Evolutionary conservation across 176 grass and related monocot species (phyloP).

Genomic region (Chloris gayana): DNA sequence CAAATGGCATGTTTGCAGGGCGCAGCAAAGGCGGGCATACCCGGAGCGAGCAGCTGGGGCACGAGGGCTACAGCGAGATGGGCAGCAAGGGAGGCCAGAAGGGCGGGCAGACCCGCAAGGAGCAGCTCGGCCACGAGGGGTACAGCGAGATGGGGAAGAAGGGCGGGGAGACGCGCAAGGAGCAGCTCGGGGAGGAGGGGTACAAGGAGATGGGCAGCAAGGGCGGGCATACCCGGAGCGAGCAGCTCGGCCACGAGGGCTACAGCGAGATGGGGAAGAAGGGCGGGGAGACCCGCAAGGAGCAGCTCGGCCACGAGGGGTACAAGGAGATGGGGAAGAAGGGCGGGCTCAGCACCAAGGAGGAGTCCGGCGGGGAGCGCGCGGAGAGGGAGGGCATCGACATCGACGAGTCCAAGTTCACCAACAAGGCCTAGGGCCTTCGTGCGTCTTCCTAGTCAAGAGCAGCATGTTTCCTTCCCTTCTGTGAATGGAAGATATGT

Average conservation of each 20-base stretch:
- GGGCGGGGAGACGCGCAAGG: conserved; percentile 51
- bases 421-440: conserved; percentile 11
- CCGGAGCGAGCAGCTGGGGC: background rate
- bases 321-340: conserved; percentile 63
- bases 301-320: conserved; percentile 40
- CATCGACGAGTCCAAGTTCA: conserved; percentile 66
- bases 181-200: conserved; percentile 51
- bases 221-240: background rate
- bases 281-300: background rate
- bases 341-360: conserved; percentile 56
- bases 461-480: background rate
- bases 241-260: conserved; percentile 20
- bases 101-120: background rate
- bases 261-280: background rate
- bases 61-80: background rate
- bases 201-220: conserved; percentile 23
- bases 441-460: no score
- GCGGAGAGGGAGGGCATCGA: conserved; percentile 47
- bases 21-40: conserved; percentile 52
- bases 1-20: conserved; percentile 8
- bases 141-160: conserved; percentile 60
- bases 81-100: background rate
- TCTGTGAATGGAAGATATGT: background rate
- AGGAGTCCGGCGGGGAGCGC: conserved; percentile 58
- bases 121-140: conserved; percentile 41